A percentile compares a stretch with the other conserved stretches of the same genome.
Evolutionary conservation across 441 rosid genomes (phyloP).

Genomic region (Capsella rubella): DNA sequence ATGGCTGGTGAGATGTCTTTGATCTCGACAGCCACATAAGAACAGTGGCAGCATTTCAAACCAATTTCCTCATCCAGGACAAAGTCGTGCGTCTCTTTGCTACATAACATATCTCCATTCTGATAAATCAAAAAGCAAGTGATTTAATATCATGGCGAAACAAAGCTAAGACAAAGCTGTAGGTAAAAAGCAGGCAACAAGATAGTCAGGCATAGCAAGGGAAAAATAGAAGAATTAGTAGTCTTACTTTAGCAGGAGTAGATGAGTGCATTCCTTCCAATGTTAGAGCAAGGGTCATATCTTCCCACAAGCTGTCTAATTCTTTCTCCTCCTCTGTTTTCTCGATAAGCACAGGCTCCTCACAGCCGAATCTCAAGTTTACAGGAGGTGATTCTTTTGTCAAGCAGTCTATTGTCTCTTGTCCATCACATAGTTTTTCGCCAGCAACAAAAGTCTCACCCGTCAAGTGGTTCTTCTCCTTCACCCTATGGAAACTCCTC

Average conservation of each 20-base stretch:
- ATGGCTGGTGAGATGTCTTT: constrained; percentile 53
- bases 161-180: constrained; percentile 8
- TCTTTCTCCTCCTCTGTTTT: constrained; percentile 58
- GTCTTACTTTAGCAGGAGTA: constrained; percentile 43
- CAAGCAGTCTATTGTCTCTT: neutral
- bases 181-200: constrained; percentile 9
- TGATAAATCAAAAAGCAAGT: constrained; percentile 37
- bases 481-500: constrained; percentile 29
- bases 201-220: neutral
- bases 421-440: constrained; percentile 14
- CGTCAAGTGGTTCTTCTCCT: constrained; percentile 10
- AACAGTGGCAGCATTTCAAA: constrained; percentile 59
- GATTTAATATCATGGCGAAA: neutral
- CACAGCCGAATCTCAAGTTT: constrained; percentile 53
- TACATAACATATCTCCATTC: constrained; percentile 40
- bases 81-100: constrained; percentile 41
- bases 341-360: constrained; percentile 49
- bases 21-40: constrained; percentile 58
- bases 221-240: too few species aligned
- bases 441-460: constrained; percentile 15
- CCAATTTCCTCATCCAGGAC: constrained; percentile 63
- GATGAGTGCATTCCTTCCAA: constrained; percentile 38
- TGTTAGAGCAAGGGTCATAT: constrained; percentile 51
- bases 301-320: constrained; percentile 60
- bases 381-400: constrained; percentile 39